Evolutionary conservation across 2,329 filamentous ascomycete species (phyloP).

Genomic region (Ascochyta lentis): DNA sequence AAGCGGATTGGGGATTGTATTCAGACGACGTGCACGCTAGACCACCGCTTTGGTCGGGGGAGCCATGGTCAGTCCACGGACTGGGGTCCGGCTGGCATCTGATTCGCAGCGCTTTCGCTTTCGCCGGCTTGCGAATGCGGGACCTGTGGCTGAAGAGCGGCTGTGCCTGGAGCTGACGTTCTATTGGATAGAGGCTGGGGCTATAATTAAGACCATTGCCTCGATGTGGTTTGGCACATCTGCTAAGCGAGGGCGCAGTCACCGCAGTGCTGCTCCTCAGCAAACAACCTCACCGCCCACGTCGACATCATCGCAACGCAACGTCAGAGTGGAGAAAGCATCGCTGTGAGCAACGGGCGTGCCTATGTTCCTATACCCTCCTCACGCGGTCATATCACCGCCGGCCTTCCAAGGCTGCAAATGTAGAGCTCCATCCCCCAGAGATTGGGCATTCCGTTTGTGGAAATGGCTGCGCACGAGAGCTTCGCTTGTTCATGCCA

Average conservation of each 20-base stretch:
- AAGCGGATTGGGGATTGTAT: constrained; percentile 39
- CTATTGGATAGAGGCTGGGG: constrained; percentile 23
- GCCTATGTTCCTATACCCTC: background rate
- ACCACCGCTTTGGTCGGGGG: constrained; percentile 42
- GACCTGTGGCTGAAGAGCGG: constrained; percentile 37
- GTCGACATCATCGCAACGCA: constrained; percentile 1
- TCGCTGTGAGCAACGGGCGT: background rate
- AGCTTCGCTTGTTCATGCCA: constrained; percentile 8
- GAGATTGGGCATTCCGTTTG: background rate
- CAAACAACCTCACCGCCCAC: constrained; percentile 29
- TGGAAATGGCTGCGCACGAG: constrained; percentile 9
- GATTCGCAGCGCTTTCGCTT: constrained; percentile 35
- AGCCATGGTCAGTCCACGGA: constrained; percentile 22
- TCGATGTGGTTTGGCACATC: constrained; percentile 15
- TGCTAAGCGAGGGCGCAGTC: constrained; percentile 31
- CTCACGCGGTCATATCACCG: background rate
- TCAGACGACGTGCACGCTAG: constrained; percentile 31
- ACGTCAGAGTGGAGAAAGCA: constrained; percentile 1
- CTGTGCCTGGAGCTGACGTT: constrained; percentile 24
- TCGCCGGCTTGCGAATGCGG: constrained; percentile 23
- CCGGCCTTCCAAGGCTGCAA: constrained; percentile 7
- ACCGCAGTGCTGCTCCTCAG: constrained; percentile 10
- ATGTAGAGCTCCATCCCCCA: constrained; percentile 5
- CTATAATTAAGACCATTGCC: constrained; percentile 34
- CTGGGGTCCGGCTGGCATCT: constrained; percentile 23